These are phyloP conservation scores for Boehmeria nivea DNA, from an alignment of 306 rosid genomes.

Conservation along the genomic window DNA sequence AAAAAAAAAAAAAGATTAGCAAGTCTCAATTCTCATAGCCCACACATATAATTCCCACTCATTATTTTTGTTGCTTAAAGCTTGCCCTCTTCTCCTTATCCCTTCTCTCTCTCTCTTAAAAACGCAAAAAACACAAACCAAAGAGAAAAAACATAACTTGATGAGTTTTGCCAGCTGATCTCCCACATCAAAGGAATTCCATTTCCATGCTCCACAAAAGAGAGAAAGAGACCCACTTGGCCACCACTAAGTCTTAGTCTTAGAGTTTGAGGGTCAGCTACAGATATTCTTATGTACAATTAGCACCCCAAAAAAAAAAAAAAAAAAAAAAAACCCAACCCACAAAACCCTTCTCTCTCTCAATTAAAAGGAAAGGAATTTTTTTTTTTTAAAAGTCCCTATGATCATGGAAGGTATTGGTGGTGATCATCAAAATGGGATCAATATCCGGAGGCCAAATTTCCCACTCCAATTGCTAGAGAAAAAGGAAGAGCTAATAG, in stretches of 20 bases:
- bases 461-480: slow-evolving; percentile 85
- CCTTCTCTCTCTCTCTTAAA: slow-evolving; percentile 31
- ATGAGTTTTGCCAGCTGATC: slow-evolving; percentile 30
- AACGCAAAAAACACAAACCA: too few species aligned
- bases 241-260: slow-evolving; percentile 51
- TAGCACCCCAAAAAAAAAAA: slow-evolving; percentile 9
- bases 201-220: slow-evolving; percentile 47
- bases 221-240: slow-evolving; percentile 63
- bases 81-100: slow-evolving; percentile 54
- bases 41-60: slow-evolving; percentile 60
- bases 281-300: slow-evolving; percentile 33
- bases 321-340: slow-evolving; percentile 11
- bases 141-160: too few species aligned
- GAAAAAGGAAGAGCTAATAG: slow-evolving; percentile 37
- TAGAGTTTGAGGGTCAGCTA: slow-evolving; percentile 51
- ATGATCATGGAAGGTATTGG: slow-evolving; percentile 71
- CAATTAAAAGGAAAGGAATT: too few species aligned
- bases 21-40: slow-evolving; percentile 14
- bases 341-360: not conserved
- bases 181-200: slow-evolving; percentile 72
- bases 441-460: slow-evolving; percentile 70
- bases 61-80: slow-evolving; percentile 92
- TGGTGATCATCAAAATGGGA: slow-evolving; percentile 47
- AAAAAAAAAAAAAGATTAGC: not conserved
- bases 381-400: slow-evolving; percentile 8